Percentiles rank a stretch among this genome's conserved stretches.
Evolutionary conservation across 306 rosid genomes (phyloP).

Genomic region (Prunus armeniaca): DNA sequence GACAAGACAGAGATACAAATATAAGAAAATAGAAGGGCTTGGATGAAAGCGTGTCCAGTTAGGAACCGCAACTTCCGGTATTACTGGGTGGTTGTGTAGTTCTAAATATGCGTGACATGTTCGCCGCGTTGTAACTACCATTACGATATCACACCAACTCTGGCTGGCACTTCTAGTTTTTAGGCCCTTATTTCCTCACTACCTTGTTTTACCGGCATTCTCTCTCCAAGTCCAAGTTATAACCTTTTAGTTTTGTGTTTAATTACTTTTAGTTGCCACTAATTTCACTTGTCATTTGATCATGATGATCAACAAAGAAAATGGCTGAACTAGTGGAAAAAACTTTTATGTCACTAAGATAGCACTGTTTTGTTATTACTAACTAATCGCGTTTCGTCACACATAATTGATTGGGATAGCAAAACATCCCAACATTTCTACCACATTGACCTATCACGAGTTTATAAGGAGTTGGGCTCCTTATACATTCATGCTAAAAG

Average conservation of each 20-base stretch:
- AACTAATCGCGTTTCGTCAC: too few relatives aligned
- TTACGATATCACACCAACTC: neutral
- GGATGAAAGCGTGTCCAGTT: neutral
- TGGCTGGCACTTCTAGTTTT: neutral
- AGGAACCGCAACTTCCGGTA: neutral
- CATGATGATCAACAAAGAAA: too few relatives aligned
- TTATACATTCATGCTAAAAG: too few relatives aligned
- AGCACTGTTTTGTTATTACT: too few relatives aligned
- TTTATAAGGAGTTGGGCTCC: too few relatives aligned
- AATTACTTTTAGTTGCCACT: neutral
- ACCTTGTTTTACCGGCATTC: neutral
- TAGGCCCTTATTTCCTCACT: neutral
- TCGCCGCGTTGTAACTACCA: constrained; percentile 16
- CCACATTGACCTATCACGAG: too few relatives aligned
- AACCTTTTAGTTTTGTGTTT: neutral
- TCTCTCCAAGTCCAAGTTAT: neutral
- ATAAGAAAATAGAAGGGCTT: neutral
- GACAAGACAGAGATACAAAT: neutral
- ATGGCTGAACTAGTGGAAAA: too few relatives aligned
- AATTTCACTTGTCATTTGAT: neutral
- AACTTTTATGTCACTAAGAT: too few relatives aligned
- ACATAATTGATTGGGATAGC: too few relatives aligned
- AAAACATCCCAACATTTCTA: too few relatives aligned
- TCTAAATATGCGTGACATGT: neutral
- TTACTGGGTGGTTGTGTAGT: neutral